phyloP scores from a whole-genome alignment of 768 basidiomycete species.

The Obba rivulosa region DNA sequence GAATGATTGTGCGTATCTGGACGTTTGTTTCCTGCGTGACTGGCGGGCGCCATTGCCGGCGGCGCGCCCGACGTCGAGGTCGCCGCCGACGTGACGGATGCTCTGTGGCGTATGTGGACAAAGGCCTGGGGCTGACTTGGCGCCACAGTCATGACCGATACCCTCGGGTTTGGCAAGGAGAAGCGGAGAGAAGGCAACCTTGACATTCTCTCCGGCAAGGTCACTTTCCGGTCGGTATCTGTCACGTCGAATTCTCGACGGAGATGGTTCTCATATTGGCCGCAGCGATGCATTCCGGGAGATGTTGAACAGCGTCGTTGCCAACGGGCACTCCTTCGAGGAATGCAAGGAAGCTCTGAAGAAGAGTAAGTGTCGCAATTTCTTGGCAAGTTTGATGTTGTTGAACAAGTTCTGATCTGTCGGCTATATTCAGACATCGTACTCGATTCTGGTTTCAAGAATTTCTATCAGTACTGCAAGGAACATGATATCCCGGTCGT shows the following conservation, averaged over 20 bases:
- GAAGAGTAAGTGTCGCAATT: conserved; percentile 47
- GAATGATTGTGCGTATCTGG: conserved; percentile 69
- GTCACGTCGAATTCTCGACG: not conserved
- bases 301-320: conserved; percentile 78
- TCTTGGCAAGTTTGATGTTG: too few species aligned
- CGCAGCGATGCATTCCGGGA: conserved; percentile 79
- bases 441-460: conserved; percentile 84
- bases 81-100: not conserved
- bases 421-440: conserved; percentile 56
- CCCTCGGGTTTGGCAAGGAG: conserved; percentile 77
- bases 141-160: conserved; percentile 75
- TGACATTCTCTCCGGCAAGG: conserved; percentile 59
- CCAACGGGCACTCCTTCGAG: conserved; percentile 76
- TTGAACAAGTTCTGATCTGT: conserved; percentile 7
- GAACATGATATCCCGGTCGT: conserved; percentile 77
- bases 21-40: too few species aligned
- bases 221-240: conserved; percentile 57
- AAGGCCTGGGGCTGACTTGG: not conserved
- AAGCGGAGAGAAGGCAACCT: conserved; percentile 71
- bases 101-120: not conserved
- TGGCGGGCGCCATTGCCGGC: not conserved
- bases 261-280: not conserved
- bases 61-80: not conserved
- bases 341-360: conserved; percentile 75
- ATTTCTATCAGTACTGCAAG: conserved; percentile 84